Conservation (phyloP, 2,329 filamentous ascomycete genomes). For the Bertia moriformis region DNA sequence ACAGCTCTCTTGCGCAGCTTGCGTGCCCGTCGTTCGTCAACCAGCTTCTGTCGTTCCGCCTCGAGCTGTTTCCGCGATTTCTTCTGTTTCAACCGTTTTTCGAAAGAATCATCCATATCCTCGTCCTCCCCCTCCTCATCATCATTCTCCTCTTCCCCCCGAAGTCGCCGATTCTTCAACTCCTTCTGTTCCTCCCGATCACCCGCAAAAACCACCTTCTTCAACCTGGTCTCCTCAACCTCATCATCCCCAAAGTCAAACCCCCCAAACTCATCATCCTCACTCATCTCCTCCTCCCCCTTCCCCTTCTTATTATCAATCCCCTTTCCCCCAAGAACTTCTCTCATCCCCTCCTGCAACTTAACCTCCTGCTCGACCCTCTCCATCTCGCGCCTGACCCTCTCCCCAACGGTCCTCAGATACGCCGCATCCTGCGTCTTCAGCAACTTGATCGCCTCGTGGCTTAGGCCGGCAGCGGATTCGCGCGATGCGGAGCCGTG, state of each 20-base stretch:
- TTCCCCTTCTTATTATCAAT: no score
- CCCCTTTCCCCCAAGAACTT: constrained; percentile 2
- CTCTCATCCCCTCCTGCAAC: constrained; percentile 7
- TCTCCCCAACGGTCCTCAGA: constrained; percentile 8
- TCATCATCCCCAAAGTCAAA: background rate
- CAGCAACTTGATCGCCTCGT: constrained; percentile 45
- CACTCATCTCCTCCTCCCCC: constrained; percentile 9
- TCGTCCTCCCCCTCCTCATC: background rate
- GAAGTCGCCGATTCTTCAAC: constrained; percentile 9
- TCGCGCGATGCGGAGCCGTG: constrained; percentile 26
- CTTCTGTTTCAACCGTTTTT: constrained; percentile 2
- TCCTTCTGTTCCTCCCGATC: constrained; percentile 34
- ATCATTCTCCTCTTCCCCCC: background rate
- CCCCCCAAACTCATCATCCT: background rate
- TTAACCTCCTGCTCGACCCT: constrained; percentile 8
- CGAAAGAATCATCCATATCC: background rate
- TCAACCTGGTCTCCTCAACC: constrained; percentile 37
- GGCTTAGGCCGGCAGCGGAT: constrained; percentile 29
- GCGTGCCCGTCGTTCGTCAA: constrained; percentile 19
- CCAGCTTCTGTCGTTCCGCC: constrained; percentile 20
- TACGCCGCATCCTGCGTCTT: constrained; percentile 13
- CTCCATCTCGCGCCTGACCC: constrained; percentile 10
- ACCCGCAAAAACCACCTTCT: constrained; percentile 44
- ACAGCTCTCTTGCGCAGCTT: constrained; percentile 31
- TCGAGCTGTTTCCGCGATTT: constrained; percentile 27